Percentiles rank a stretch among this genome's conserved stretches.
phyloP scores from a whole-genome alignment of 1,139 yeast genomes.

The Pneumocystis wakefieldiae region DNA sequence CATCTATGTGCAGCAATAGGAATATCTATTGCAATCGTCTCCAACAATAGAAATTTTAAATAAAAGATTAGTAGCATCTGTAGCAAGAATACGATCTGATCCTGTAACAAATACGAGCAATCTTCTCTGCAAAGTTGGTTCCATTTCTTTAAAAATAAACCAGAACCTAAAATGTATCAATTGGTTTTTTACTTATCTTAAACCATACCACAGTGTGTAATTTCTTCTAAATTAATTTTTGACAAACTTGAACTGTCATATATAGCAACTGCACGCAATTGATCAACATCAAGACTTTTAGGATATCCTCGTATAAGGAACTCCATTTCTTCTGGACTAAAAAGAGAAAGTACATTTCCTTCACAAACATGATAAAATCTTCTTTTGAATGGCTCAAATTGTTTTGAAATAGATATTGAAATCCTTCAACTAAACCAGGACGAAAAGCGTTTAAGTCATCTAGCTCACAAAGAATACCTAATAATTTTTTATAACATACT shows the following conservation, averaged over 20 bases:
- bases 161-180: conserved; percentile 57
- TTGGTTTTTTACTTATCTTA: conserved; percentile 14
- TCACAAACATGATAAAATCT: conserved; percentile 71
- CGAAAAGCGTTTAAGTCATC: conserved; percentile 52
- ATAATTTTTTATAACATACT: conserved; percentile 58
- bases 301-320: conserved; percentile 65
- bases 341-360: conserved; percentile 63
- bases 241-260: conserved; percentile 26
- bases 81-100: conserved; percentile 81
- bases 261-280: conserved; percentile 54
- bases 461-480: conserved; percentile 40
- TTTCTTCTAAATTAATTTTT: background rate
- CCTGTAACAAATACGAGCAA: conserved; percentile 73
- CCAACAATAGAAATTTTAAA: conserved; percentile 51
- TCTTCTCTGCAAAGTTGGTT: conserved; percentile 39
- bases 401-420: conserved; percentile 36
- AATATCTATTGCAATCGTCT: conserved; percentile 39
- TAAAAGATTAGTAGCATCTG: conserved; percentile 56
- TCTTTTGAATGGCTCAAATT: conserved; percentile 41
- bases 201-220: background rate
- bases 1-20: conserved; percentile 89
- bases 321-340: conserved; percentile 69
- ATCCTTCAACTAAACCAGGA: conserved; percentile 50
- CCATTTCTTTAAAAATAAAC: conserved; percentile 44
- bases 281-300: conserved; percentile 49